These are phyloP conservation scores for Phaffomyces thermotolerans DNA, from an alignment of 805 yeast genomes.

Conservation along the genomic window DNA sequence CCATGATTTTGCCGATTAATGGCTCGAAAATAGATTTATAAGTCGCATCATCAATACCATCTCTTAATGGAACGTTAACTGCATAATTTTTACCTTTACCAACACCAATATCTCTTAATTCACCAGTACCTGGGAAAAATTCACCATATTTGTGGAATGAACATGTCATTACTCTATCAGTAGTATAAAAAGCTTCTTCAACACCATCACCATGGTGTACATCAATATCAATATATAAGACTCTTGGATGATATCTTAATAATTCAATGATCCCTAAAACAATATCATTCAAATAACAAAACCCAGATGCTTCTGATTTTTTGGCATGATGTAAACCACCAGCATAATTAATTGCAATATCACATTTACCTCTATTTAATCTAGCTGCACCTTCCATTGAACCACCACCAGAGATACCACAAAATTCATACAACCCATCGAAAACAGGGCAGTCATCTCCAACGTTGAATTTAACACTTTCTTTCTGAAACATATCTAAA, in stretches of 20 bases:
- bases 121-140: slow-evolving; percentile 97
- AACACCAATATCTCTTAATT: slow-evolving; percentile 80
- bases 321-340: slow-evolving; percentile 98
- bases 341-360: slow-evolving; percentile 92
- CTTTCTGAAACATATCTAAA: slow-evolving; percentile 53
- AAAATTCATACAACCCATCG: slow-evolving; percentile 90
- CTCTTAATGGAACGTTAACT: slow-evolving; percentile 85
- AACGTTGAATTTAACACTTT: slow-evolving; percentile 74
- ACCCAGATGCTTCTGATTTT: slow-evolving; percentile 89
- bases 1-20: slow-evolving; percentile 74
- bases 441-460: slow-evolving; percentile 92
- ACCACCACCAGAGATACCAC: slow-evolving; percentile 87
- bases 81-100: slow-evolving; percentile 87
- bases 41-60: slow-evolving; percentile 91
- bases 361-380: slow-evolving; percentile 77
- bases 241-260: slow-evolving; percentile 84
- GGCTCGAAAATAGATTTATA: slow-evolving; percentile 88
- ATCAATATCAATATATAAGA: slow-evolving; percentile 88
- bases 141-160: slow-evolving; percentile 94
- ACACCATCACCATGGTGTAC: slow-evolving; percentile 98
- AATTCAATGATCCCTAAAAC: slow-evolving; percentile 82
- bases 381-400: slow-evolving; percentile 89
- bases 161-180: slow-evolving; percentile 95
- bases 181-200: slow-evolving; percentile 91
- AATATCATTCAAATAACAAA: slow-evolving; percentile 92